Percentiles rank a stretch among this genome's conserved stretches.
phyloP scores from a whole-genome alignment of 768 basidiomycete species.

The Suillus subluteus region DNA sequence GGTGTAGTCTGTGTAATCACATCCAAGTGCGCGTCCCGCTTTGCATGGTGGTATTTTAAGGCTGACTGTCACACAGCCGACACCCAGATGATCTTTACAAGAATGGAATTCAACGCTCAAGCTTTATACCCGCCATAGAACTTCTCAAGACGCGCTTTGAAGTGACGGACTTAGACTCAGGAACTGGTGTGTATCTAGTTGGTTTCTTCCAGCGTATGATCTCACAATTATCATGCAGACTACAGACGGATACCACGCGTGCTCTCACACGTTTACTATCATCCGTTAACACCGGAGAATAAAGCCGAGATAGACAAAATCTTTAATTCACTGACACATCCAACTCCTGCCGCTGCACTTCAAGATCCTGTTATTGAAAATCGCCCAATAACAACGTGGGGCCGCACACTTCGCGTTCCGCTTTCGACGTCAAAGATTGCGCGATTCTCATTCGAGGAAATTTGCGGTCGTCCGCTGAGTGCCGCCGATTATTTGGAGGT shows the following conservation, averaged over 20 bases:
- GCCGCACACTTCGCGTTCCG: conserved; percentile 78
- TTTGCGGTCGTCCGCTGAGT: conserved; percentile 88
- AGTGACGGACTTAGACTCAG: conserved; percentile 94
- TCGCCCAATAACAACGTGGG: conserved; percentile 85
- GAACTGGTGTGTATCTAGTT: conserved; percentile 65
- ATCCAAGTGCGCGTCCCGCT: conserved; percentile 76
- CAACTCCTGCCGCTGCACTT: conserved; percentile 39
- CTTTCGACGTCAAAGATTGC: conserved; percentile 82
- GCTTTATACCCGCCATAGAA: conserved; percentile 94
- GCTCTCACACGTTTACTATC: conserved; percentile 92
- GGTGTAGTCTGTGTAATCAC: conserved; percentile 97
- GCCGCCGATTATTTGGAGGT: conserved; percentile 97
- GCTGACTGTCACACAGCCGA: conserved; percentile 58
- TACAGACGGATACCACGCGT: conserved; percentile 93
- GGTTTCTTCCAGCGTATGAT: neutral
- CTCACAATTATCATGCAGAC: conserved; percentile 51
- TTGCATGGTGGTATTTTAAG: conserved; percentile 7
- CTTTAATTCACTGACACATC: conserved; percentile 71
- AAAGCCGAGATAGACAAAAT: conserved; percentile 76
- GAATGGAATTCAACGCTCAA: conserved; percentile 95
- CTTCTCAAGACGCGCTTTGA: conserved; percentile 86
- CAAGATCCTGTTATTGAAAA: conserved; percentile 58
- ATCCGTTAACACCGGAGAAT: conserved; percentile 73
- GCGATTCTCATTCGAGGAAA: conserved; percentile 80
- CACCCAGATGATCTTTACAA: conserved; percentile 98